Conservation (phyloP, 2,329 filamentous ascomycete genomes). For the Fusarium beomiforme region DNA sequence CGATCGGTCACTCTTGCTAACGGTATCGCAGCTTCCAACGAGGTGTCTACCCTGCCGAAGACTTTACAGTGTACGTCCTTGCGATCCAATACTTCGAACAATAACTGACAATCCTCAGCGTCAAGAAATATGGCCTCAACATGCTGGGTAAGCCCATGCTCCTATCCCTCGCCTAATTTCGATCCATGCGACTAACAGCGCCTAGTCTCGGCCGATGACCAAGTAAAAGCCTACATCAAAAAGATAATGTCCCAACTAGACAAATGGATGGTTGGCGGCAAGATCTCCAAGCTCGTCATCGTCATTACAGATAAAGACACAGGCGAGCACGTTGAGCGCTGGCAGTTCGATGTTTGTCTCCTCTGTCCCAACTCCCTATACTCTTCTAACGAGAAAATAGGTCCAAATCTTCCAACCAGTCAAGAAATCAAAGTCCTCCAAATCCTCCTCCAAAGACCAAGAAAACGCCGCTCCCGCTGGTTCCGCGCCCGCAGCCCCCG, state of each 20-base stretch:
- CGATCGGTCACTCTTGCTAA: neutral
- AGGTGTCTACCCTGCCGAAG: slow-evolving; percentile 89
- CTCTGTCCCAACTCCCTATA: neutral
- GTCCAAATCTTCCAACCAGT: slow-evolving; percentile 27
- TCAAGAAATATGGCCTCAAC: slow-evolving; percentile 99
- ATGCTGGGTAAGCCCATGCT: slow-evolving; percentile 75
- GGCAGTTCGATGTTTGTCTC: slow-evolving; percentile 88
- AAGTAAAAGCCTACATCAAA: slow-evolving; percentile 99
- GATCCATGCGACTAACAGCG: slow-evolving; percentile 11
- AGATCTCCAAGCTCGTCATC: slow-evolving; percentile 96
- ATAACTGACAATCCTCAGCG: slow-evolving; percentile 49
- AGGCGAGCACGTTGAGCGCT: slow-evolving; percentile 93
- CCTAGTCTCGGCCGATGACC: slow-evolving; percentile 89
- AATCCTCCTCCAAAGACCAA: slow-evolving; percentile 68
- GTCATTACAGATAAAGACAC: slow-evolving; percentile 98
- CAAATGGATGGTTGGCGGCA: slow-evolving; percentile 96
- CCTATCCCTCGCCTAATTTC: accelerated
- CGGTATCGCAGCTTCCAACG: slow-evolving; percentile 76
- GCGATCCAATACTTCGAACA: neutral
- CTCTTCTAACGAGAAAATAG: neutral
- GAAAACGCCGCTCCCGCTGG: slow-evolving; percentile 70
- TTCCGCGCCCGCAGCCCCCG: slow-evolving; percentile 49
- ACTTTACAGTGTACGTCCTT: slow-evolving; percentile 83
- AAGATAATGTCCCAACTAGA: slow-evolving; percentile 99
- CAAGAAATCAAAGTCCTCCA: slow-evolving; percentile 53